A percentile compares a stretch with the other conserved stretches of the same genome.
phyloP scores from a whole-genome alignment of 1,284 basidiomycete genomes.

The Tylopilus sp. region DNA sequence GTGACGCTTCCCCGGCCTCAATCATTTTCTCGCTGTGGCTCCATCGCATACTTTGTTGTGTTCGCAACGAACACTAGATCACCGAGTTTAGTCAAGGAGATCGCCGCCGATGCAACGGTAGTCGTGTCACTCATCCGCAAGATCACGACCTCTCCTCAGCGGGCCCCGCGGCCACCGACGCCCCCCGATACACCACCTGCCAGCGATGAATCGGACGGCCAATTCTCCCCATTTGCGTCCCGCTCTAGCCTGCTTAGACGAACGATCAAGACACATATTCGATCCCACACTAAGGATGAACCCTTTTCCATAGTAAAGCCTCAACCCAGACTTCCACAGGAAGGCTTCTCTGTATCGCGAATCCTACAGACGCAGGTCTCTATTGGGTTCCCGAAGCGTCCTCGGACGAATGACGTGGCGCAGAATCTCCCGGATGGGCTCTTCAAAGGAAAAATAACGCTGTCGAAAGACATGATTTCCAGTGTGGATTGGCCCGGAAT shows the following conservation, averaged over 20 bases:
- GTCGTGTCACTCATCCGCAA: conserved; percentile 57
- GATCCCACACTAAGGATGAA: conserved; percentile 23
- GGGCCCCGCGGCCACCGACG: conserved; percentile 35
- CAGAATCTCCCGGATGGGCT: conserved; percentile 58
- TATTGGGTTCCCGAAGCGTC: conserved; percentile 65
- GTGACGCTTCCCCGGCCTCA: conserved; percentile 57
- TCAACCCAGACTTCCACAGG: conserved; percentile 42
- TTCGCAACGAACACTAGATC: conserved; percentile 60
- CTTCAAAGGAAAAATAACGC: conserved; percentile 50
- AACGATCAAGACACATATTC: conserved; percentile 36
- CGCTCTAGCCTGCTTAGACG: conserved; percentile 43
- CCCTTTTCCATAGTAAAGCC: conserved; percentile 37
- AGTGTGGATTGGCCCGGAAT: conserved; percentile 62
- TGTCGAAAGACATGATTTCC: conserved; percentile 57
- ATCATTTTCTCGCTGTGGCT: conserved; percentile 52
- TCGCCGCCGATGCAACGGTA: conserved; percentile 63
- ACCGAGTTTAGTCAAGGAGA: conserved; percentile 50
- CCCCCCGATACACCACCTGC: conserved; percentile 46
- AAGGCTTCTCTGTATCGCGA: conserved; percentile 44
- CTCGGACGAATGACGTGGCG: conserved; percentile 40
- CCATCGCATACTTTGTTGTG: conserved; percentile 64
- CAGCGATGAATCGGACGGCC: conserved; percentile 46
- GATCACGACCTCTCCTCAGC: conserved; percentile 44
- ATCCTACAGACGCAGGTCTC: conserved; percentile 50
- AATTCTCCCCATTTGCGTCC: conserved; percentile 14